Evolutionary conservation across 306 rosid species (phyloP).

Genomic region (Prinsepia uniflora): DNA sequence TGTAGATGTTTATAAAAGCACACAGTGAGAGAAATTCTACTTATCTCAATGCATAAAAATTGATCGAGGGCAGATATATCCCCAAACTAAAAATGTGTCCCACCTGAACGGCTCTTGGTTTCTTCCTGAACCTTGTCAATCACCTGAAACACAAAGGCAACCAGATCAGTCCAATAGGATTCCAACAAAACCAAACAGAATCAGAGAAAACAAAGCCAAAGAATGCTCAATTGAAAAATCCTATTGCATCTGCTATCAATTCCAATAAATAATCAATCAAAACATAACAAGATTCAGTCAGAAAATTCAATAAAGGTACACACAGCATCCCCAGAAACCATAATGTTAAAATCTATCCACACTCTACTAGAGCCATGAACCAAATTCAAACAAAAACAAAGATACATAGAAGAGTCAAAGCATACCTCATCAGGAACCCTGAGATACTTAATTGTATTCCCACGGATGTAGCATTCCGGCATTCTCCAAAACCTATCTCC

Average conservation of each 20-base stretch:
- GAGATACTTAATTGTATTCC: slow-evolving; percentile 92
- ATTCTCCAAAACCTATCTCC: slow-evolving; percentile 99
- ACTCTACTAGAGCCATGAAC: not conserved
- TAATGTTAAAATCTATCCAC: not conserved
- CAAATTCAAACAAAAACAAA: not conserved
- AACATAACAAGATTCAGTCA: not conserved
- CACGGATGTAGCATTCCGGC: slow-evolving; percentile 98
- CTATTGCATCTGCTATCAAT: not conserved
- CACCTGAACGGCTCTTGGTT: slow-evolving; percentile 90
- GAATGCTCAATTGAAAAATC: not conserved
- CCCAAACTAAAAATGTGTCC: not conserved
- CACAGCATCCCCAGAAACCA: not conserved
- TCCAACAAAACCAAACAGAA: not conserved
- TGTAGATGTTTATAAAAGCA: slow-evolving; percentile 23
- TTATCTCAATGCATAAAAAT: not conserved
- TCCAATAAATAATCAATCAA: not conserved
- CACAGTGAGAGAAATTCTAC: slow-evolving; percentile 1
- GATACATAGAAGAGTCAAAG: not conserved
- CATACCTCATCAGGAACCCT: slow-evolving; percentile 97
- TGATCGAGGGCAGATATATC: not conserved
- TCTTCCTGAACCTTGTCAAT: slow-evolving; percentile 99
- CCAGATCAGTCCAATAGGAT: slow-evolving; percentile 20
- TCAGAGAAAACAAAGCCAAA: not conserved
- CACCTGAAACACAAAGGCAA: slow-evolving; percentile 50
- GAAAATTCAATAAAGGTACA: not conserved